Evolutionary conservation across 1,284 basidiomycete genomes (phyloP), one percentile per base, ranked within the genome.

Genomic region (Irpex rosettiformis): DNA sequence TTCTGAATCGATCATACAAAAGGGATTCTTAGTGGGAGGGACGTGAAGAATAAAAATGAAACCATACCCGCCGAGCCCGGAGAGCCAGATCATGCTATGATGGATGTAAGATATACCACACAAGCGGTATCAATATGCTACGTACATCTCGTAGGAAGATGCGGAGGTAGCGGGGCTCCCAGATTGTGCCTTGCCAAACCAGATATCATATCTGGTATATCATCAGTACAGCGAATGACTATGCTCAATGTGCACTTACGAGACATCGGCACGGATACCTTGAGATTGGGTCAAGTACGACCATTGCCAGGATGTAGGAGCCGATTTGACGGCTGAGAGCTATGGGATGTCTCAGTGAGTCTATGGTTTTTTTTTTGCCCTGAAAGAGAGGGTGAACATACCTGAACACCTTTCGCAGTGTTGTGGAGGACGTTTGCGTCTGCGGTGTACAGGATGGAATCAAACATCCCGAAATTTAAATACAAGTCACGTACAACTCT

Each of bases 51-150:
- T 52, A 3, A 43, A 18, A 64, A 22, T 29, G 8, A 54, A 28
- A 16, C 60, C 72, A 49, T 66, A 84, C 82, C 79, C 80, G 68
- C 82, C 83, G n/a, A 75, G 73, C 42, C 81, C 78, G 54, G 82
- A 83, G 18, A 84, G 76, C 83, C 82, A 84, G 59, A 84, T 83
- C 83, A 84, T 85, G 60, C 81, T 83, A 60, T 6, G 45, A 28
- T 56, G 43, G 40, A 18, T 21, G 7, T 40, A 22, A 48, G 11
- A n/a, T 25, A 18, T 42, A n/a, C 24, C 52, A n/a, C 25, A 27
- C 10, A 28, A 10, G 4, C 25, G 22, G 18, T 18, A 51, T 4
- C n/a, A 16, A 45, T n/a, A 30, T 25, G 22, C 13, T 4, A 52
- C 78, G 43, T 67, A 82, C 82, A 84, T 82, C 65, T 84, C 83